phyloP scores from a whole-genome alignment of 2,329 filamentous ascomycete genomes.

The Leptographium lundbergii region DNA sequence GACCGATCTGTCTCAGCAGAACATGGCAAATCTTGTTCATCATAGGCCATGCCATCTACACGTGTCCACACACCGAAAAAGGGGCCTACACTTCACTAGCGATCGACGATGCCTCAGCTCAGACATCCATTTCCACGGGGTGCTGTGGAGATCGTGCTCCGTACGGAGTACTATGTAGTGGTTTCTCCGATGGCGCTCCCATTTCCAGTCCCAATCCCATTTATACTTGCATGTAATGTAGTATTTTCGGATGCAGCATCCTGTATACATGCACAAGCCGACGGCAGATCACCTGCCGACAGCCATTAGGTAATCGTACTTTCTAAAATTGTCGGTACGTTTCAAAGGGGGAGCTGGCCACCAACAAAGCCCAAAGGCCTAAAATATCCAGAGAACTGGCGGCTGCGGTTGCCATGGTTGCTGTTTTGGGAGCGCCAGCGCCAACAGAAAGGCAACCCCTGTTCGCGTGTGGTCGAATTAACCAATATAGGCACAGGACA shows the following conservation, averaged over 20 bases:
- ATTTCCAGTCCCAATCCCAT: no score
- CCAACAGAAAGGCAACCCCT: not conserved
- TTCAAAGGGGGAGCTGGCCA: not conserved
- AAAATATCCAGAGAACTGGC: not conserved
- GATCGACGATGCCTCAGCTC: no score
- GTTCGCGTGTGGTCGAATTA: not conserved
- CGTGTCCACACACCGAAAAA: not conserved
- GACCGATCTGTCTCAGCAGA: not conserved
- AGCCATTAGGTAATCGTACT: not conserved
- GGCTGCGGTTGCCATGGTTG: not conserved
- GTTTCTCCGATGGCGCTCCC: no score
- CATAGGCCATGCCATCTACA: not conserved
- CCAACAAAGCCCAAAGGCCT: not conserved
- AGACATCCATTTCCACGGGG: no score
- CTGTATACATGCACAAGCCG: no score
- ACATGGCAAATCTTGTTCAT: no score
- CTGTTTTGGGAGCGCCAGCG: not conserved
- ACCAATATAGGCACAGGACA: not conserved
- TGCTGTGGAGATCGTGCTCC: no score
- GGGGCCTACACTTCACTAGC: not conserved
- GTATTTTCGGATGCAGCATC: no score
- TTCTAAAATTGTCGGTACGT: not conserved
- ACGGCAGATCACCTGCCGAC: not conserved
- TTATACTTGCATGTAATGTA: no score
- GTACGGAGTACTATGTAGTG: no score